phyloP scores from a whole-genome alignment of 2,329 filamentous ascomycete species.

The Chaetomium sp. region DNA sequence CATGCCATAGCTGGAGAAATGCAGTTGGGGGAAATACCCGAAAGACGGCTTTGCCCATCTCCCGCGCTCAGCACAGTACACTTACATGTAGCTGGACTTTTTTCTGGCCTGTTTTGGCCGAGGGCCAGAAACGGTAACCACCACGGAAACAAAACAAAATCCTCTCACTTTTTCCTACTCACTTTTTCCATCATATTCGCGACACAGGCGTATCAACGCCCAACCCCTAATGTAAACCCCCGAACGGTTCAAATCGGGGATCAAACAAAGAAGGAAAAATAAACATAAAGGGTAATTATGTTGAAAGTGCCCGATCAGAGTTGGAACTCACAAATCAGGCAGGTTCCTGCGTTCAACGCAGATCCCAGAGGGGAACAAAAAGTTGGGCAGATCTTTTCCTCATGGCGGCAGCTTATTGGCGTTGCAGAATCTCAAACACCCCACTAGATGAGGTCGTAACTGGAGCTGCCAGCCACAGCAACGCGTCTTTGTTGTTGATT shows the following conservation, averaged over 20 bases:
- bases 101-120: too few species aligned
- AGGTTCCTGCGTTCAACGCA: background rate
- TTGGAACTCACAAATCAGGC: background rate
- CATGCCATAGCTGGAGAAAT: too few species aligned
- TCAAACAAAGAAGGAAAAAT: too few species aligned
- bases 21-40: background rate
- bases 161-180: background rate
- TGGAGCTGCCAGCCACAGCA: conserved; percentile 5
- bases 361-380: background rate
- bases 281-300: too few species aligned
- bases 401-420: background rate
- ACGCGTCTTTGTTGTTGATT: conserved; percentile 2
- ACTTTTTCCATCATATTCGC: background rate
- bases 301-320: too few species aligned
- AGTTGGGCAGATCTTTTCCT: background rate
- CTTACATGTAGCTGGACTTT: background rate
- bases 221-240: too few species aligned
- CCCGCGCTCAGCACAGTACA: background rate
- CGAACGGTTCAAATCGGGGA: too few species aligned
- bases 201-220: too few species aligned
- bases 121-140: conserved; percentile 14
- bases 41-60: background rate
- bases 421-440: background rate
- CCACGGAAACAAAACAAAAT: conserved; percentile 8
- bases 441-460: conserved; percentile 3